These are phyloP conservation scores for Diplodia sapinea DNA, from an alignment of 2,329 filamentous ascomycete species.

Conservation along the genomic window DNA sequence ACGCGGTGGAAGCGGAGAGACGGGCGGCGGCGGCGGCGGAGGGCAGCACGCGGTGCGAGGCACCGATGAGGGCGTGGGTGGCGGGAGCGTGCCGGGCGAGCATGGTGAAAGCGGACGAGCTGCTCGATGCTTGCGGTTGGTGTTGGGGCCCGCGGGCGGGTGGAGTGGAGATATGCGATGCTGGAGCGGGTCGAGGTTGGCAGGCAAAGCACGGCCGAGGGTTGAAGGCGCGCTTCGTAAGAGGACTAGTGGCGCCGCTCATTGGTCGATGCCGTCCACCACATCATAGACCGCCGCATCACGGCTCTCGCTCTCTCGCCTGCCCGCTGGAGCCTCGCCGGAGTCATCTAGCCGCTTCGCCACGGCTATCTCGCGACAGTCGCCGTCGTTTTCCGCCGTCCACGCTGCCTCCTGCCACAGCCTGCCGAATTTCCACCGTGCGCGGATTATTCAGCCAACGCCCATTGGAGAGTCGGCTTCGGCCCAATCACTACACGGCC, in stretches of 20 bases:
- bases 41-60: conserved; percentile 51
- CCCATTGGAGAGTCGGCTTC: conserved; percentile 8
- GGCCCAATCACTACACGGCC: neutral
- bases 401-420: neutral
- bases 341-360: neutral
- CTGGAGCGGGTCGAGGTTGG: conserved; percentile 28
- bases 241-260: conserved; percentile 33
- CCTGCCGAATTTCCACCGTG: neutral
- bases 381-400: neutral
- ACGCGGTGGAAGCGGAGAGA: conserved; percentile 50
- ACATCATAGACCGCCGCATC: conserved; percentile 30
- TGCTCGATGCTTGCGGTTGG: conserved; percentile 28
- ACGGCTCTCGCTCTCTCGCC: neutral
- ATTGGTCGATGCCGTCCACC: conserved; percentile 36
- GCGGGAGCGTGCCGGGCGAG: conserved; percentile 50
- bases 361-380: neutral
- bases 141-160: conserved; percentile 33
- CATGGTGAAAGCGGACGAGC: conserved; percentile 42
- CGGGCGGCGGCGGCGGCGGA: conserved; percentile 47
- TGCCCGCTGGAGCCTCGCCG: neutral
- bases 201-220: conserved; percentile 22
- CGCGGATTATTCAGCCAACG: conserved; percentile 20
- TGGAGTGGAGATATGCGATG: conserved; percentile 28
- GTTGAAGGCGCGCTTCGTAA: conserved; percentile 25
- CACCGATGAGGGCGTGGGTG: conserved; percentile 48